These are phyloP conservation scores for Suillus brevipes DNA, from an alignment of 768 basidiomycete genomes.

Conservation along the genomic window DNA sequence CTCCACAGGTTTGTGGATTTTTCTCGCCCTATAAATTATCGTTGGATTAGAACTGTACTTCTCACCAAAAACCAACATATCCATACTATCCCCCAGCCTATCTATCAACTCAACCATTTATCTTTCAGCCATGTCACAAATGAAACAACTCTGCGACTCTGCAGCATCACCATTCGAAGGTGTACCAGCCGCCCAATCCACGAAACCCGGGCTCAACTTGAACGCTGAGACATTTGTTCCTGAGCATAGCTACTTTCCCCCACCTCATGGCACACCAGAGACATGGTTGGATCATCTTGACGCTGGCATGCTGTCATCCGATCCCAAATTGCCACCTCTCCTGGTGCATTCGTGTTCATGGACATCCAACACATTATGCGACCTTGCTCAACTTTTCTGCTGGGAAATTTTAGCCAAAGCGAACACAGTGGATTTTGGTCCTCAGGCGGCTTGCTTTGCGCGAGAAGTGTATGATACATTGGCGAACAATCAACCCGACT, in stretches of 20 bases:
- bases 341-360: neutral
- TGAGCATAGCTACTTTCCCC: neutral
- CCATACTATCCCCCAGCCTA: neutral
- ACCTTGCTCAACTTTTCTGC: constrained; percentile 31
- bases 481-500: constrained; percentile 11
- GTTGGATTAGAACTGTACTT: neutral
- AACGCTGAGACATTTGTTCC: constrained; percentile 14
- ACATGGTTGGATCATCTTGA: constrained; percentile 5
- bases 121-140: neutral
- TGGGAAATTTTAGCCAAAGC: constrained; percentile 21
- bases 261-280: neutral
- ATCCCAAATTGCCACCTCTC: neutral
- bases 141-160: neutral
- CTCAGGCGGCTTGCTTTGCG: constrained; percentile 23
- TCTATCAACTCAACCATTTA: neutral
- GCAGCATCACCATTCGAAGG: neutral
- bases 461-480: constrained; percentile 23
- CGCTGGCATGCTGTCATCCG: neutral
- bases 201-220: constrained; percentile 6
- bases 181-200: neutral
- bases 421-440: constrained; percentile 10
- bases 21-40: neutral
- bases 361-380: constrained; percentile 16
- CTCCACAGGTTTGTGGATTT: neutral
- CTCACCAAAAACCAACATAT: neutral